Conservation (phyloP, 257 asterid genomes). For the Gardenia jasminoides region DNA sequence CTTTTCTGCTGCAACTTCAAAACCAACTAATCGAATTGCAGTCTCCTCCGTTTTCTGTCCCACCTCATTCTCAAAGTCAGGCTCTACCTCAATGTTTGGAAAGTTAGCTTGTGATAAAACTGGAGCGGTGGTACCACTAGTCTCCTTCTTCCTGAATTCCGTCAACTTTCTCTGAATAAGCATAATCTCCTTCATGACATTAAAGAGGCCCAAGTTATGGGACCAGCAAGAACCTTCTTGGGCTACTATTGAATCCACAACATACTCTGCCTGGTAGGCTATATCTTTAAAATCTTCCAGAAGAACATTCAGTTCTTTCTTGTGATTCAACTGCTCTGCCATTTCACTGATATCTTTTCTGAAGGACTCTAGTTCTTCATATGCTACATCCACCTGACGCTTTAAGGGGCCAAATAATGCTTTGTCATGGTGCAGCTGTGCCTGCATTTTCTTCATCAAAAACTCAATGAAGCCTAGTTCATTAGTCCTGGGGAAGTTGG, state of each 20-base stretch:
- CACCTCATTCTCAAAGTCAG: too few species aligned
- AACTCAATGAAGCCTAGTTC: not conserved
- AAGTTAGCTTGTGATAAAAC: too few species aligned
- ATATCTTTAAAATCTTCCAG: not conserved
- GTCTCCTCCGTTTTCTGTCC: not conserved
- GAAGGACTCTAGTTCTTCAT: not conserved
- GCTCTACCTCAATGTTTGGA: too few species aligned
- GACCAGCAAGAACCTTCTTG: not conserved
- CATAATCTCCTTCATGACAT: not conserved
- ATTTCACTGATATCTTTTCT: not conserved
- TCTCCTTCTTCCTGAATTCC: not conserved
- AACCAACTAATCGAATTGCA: not conserved
- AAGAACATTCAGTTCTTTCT: not conserved
- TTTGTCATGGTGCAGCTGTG: not conserved
- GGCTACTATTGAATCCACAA: not conserved
- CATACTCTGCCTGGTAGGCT: not conserved
- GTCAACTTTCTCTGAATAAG: not conserved
- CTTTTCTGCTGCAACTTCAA: too few species aligned
- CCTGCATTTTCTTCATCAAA: not conserved
- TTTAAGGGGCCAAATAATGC: too few species aligned
- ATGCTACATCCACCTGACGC: not conserved
- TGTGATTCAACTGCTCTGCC: not conserved
- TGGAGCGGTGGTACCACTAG: too few species aligned
- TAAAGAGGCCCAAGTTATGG: not conserved
- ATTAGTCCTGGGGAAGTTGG: not conserved